Base-by-base conservation (phyloP, 2,329 filamentous ascomycete species). In the Aspergillus texensis region DNA sequence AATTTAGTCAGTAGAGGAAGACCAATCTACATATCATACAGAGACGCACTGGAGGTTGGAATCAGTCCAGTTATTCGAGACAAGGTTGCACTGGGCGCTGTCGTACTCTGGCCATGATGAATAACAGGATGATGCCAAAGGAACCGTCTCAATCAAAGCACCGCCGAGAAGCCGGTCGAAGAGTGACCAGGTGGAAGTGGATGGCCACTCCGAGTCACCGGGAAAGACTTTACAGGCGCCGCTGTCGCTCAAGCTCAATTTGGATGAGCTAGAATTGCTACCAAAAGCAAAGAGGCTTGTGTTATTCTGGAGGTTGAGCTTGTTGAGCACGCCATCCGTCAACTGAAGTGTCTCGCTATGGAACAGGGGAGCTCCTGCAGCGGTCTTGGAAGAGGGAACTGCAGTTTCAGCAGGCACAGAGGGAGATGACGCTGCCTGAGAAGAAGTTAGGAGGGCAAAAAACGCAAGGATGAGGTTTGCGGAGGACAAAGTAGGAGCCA, bases 51-150 rank as follows among this genome's bases (percentile, higher is more conserved):
- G 73, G 5, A 74, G 50, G 36, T 72, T 53, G 3, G 71, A 73
- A 21, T 67, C 46, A 1, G 67, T 70, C 72, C 72, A 75, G 14
- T 72, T 56, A 2, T 62, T 45, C 0, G 61, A 67, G 11, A 75
- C 57, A 4, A 57, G 52, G 14, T 64, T 36, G 58, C 72, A 75
- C 36, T 69, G 57, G 0, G 52, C 53, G 5, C 60, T 57, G 53
- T 74, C 65, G 55, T 74, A 74, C 30, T 70, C 63, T 1, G 67
- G 63, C 69, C 70, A 73, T 1, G 66, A 67, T 1, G 64, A 66
- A 26, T 74, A 74, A 54, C 72, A 75, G 5, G 69, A 62, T 1
- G 72, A 67, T 1, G 72, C 73, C 26, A 74, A 62, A 11, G 73
- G 72, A 8, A 74, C 72, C 1, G 67, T 74, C 28, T 72, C 70